Percentiles rank a stretch among this genome's conserved stretches.
phyloP scores from a whole-genome alignment of 1,284 basidiomycete genomes.

The Rhodotorula sp. region DNA sequence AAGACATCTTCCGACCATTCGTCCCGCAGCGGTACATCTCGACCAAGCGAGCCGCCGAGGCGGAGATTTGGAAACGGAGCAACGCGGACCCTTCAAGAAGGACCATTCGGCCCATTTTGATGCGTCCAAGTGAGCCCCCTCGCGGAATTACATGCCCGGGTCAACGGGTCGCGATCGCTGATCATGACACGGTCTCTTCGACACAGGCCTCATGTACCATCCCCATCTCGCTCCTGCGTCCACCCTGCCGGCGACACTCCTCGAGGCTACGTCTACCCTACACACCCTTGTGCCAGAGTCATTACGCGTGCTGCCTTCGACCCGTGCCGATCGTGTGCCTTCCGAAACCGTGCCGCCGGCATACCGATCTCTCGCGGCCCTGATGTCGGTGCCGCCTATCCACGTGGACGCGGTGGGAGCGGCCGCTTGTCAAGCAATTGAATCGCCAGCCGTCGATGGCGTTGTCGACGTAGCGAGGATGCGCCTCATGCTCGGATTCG shows the following conservation, averaged over 20 bases:
- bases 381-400: conserved; percentile 77
- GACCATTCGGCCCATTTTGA: conserved; percentile 62
- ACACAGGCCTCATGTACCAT: conserved; percentile 86
- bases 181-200: not conserved
- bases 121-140: conserved; percentile 71
- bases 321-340: conserved; percentile 17
- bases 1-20: conserved; percentile 84
- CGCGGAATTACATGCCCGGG: not conserved
- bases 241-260: conserved; percentile 76
- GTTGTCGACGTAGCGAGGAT: conserved; percentile 73
- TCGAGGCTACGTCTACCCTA: conserved; percentile 71
- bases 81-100: not conserved
- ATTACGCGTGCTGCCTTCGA: conserved; percentile 17
- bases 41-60: conserved; percentile 86
- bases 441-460: conserved; percentile 58
- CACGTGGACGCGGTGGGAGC: conserved; percentile 94
- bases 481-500: conserved; percentile 67
- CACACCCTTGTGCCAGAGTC: conserved; percentile 56
- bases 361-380: conserved; percentile 68
- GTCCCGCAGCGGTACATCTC: conserved; percentile 80
- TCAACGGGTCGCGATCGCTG: not conserved
- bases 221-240: conserved; percentile 85
- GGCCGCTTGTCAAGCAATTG: conserved; percentile 64
- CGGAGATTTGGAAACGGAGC: conserved; percentile 54
- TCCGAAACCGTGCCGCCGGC: conserved; percentile 18